Conservation (phyloP, 2,329 filamentous ascomycete genomes). For the Aspergillus japonicus region DNA sequence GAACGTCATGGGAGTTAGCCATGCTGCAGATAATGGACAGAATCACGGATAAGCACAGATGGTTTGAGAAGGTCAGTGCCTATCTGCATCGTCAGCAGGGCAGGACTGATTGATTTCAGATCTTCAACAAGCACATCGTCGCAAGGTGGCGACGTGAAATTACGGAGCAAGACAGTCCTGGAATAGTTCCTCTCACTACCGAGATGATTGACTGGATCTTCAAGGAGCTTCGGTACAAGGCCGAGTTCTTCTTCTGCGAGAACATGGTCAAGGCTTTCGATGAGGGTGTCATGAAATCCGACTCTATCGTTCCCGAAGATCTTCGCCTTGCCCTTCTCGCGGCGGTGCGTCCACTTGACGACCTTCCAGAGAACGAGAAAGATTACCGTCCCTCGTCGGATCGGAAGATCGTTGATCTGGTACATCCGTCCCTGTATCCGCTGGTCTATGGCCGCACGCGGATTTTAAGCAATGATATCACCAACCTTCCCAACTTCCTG, state of each 20-base stretch:
- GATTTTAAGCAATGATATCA: slow-evolving; percentile 21
- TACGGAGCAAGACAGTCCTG: too few relatives aligned
- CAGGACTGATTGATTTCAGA: too few relatives aligned
- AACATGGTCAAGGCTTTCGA: neutral
- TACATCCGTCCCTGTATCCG: slow-evolving; percentile 59
- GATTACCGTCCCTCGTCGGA: slow-evolving; percentile 64
- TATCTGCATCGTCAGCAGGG: too few relatives aligned
- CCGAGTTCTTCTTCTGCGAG: neutral
- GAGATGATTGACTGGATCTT: neutral
- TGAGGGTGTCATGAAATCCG: neutral
- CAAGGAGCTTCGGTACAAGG: neutral
- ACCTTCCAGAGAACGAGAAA: slow-evolving; percentile 46
- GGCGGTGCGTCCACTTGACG: slow-evolving; percentile 51
- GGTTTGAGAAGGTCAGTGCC: too few relatives aligned
- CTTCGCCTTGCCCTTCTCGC: slow-evolving; percentile 1
- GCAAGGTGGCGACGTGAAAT: too few relatives aligned
- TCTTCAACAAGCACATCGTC: too few relatives aligned
- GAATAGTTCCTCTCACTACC: too few relatives aligned
- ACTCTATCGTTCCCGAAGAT: neutral
- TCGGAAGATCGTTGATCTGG: slow-evolving; percentile 59
- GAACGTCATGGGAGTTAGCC: too few relatives aligned
- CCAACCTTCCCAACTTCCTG: slow-evolving; percentile 28
- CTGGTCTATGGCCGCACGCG: slow-evolving; percentile 32
- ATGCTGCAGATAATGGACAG: too few relatives aligned
- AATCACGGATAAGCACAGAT: too few relatives aligned